These are phyloP conservation scores for Platanus orientalis DNA, from an alignment of 164 flowering plant species.

Conservation along the genomic window DNA sequence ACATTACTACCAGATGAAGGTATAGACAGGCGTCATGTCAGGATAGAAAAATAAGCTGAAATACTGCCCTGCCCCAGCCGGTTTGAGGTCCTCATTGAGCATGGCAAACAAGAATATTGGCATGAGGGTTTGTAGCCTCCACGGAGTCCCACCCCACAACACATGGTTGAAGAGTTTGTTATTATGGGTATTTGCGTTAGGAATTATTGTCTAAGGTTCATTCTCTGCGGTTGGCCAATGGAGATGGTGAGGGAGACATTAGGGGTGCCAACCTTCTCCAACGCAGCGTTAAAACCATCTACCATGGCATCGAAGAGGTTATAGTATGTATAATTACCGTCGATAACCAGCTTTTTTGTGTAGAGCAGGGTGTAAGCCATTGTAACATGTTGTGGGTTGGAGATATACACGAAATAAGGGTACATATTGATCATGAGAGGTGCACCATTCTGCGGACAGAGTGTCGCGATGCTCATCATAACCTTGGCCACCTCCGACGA, in stretches of 20 bases:
- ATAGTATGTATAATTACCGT: no score
- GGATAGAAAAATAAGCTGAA: neutral
- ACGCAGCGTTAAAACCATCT: neutral
- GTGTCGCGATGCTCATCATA: no score
- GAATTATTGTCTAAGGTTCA: neutral
- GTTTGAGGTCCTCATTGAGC: neutral
- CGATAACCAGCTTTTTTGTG: no score
- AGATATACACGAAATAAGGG: no score
- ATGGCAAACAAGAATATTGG: neutral
- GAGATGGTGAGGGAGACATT: neutral
- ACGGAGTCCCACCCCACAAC: neutral
- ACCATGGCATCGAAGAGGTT: constrained; percentile 5
- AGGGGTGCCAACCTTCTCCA: neutral
- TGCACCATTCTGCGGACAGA: no score
- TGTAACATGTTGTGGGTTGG: no score
- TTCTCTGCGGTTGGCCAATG: neutral
- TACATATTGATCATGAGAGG: no score
- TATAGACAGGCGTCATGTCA: neutral
- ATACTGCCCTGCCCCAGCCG: neutral
- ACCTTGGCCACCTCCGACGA: no score
- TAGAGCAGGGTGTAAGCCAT: no score
- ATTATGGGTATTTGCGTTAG: neutral
- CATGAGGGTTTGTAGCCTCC: neutral
- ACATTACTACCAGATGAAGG: no score
- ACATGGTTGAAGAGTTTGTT: neutral